phyloP scores from a whole-genome alignment of 192 early-diverging fungal genomes.

The Kappamyces sp. region DNA sequence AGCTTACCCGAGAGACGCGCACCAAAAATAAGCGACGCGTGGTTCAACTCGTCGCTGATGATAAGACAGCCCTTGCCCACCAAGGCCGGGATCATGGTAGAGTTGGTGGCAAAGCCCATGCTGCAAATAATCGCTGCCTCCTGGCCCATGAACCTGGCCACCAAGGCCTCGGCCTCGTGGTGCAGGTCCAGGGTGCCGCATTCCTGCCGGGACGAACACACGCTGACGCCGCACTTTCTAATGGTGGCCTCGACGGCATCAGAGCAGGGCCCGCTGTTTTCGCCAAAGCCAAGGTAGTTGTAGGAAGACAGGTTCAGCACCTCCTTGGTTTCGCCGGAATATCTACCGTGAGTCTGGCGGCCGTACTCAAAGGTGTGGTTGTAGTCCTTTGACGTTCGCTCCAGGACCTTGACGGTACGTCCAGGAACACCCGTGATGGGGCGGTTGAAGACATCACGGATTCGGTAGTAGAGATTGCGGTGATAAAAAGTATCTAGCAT shows the following conservation, averaged over 20 bases:
- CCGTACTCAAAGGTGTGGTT: constrained; percentile 70
- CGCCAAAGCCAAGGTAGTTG: constrained; percentile 97
- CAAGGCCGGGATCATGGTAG: constrained; percentile 85
- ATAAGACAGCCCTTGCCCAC: constrained; percentile 81
- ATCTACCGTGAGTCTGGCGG: constrained; percentile 18
- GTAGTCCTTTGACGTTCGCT: constrained; percentile 78
- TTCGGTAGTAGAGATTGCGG: constrained; percentile 78
- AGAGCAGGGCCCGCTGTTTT: constrained; percentile 86
- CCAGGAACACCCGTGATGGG: constrained; percentile 93
- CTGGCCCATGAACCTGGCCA: constrained; percentile 84
- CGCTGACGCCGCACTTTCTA: constrained; percentile 63
- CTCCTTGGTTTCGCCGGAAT: constrained; percentile 74
- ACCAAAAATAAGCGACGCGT: constrained; percentile 89
- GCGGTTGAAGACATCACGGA: constrained; percentile 90
- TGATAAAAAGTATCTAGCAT: constrained; percentile 82
- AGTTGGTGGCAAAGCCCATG: constrained; percentile 98
- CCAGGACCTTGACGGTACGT: constrained; percentile 75
- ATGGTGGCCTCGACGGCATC: constrained; percentile 83
- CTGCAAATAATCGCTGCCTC: constrained; percentile 81
- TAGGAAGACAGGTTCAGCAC: constrained; percentile 92
- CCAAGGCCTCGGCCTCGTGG: constrained; percentile 71
- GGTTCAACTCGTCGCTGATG: constrained; percentile 94
- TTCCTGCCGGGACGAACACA: constrained; percentile 65
- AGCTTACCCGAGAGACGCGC: constrained; percentile 62
- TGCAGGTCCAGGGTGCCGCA: constrained; percentile 66